A percentile compares a stretch with the other conserved stretches of the same genome.
Evolutionary conservation across 495 filamentous ascomycete genomes (phyloP).

Genomic region (Filosporella fistucella): DNA sequence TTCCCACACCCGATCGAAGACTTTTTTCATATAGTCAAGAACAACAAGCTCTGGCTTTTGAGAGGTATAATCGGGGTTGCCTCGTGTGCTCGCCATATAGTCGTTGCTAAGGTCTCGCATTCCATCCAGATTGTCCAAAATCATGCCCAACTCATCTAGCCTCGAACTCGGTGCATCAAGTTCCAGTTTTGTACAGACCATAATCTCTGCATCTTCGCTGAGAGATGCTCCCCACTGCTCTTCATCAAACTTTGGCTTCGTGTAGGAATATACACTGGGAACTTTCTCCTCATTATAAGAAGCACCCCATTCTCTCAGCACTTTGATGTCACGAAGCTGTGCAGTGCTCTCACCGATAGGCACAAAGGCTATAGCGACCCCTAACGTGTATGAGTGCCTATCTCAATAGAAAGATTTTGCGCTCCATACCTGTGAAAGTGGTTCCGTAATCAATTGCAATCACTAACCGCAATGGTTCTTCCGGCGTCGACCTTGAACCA

Average conservation of each 20-base stretch:
- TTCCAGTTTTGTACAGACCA: slow-evolving; percentile 10
- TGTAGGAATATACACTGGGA: slow-evolving; percentile 8
- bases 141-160: slow-evolving; percentile 3
- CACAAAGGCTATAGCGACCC: no score
- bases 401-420: no score
- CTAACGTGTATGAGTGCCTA: no score
- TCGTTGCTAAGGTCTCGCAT: slow-evolving; percentile 1
- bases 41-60: slow-evolving; percentile 4
- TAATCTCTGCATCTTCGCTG: slow-evolving; percentile 1
- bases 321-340: slow-evolving; percentile 7
- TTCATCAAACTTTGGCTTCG: slow-evolving; percentile 1
- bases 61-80: slow-evolving; percentile 1
- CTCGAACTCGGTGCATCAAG: slow-evolving; percentile 5
- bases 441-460: no score
- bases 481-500: no score
- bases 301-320: slow-evolving; percentile 4
- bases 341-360: no score
- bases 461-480: no score
- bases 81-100: not conserved
- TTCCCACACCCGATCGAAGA: no score
- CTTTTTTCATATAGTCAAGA: slow-evolving; percentile 2
- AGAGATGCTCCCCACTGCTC: slow-evolving; percentile 8
- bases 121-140: slow-evolving; percentile 4
- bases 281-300: slow-evolving; percentile 1
- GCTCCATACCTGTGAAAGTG: no score